phyloP scores from a whole-genome alignment of 805 yeast genomes.

The Yarrowia phangngaensis region DNA sequence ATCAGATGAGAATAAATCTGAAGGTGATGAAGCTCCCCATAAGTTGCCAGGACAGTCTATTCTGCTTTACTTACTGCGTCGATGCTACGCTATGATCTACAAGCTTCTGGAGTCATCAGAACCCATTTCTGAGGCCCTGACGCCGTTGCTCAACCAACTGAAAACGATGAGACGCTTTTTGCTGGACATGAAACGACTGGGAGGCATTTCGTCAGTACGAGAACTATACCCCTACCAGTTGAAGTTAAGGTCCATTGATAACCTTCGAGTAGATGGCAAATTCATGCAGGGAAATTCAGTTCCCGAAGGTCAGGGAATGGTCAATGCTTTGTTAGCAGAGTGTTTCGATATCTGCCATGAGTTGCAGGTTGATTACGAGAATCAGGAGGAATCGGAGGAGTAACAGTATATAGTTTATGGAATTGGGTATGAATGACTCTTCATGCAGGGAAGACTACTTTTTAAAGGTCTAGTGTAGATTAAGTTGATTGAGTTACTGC shows the following conservation, averaged over 20 bases:
- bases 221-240: constrained; percentile 95
- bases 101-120: constrained; percentile 86
- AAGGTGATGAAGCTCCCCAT: constrained; percentile 26
- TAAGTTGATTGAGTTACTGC: too few species aligned
- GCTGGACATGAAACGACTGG: constrained; percentile 84
- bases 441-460: too few species aligned
- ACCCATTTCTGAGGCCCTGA: constrained; percentile 91
- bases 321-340: constrained; percentile 84
- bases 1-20: neutral
- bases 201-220: constrained; percentile 80
- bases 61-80: constrained; percentile 74
- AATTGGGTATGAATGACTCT: neutral
- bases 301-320: constrained; percentile 98
- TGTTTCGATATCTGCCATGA: constrained; percentile 93
- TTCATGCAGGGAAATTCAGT: constrained; percentile 81
- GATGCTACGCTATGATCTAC: constrained; percentile 88
- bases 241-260: constrained; percentile 86
- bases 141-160: constrained; percentile 89
- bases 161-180: constrained; percentile 88
- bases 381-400: constrained; percentile 16
- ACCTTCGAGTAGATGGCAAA: constrained; percentile 83
- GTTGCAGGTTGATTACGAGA: constrained; percentile 51
- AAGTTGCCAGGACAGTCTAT: constrained; percentile 38
- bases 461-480: too few species aligned
- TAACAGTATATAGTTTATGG: neutral